A percentile compares a stretch with the other conserved stretches of the same genome.
These are phyloP conservation scores for Cryphonectria carpinicola DNA, from an alignment of 2,329 filamentous ascomycete genomes.

Conservation along the genomic window DNA sequence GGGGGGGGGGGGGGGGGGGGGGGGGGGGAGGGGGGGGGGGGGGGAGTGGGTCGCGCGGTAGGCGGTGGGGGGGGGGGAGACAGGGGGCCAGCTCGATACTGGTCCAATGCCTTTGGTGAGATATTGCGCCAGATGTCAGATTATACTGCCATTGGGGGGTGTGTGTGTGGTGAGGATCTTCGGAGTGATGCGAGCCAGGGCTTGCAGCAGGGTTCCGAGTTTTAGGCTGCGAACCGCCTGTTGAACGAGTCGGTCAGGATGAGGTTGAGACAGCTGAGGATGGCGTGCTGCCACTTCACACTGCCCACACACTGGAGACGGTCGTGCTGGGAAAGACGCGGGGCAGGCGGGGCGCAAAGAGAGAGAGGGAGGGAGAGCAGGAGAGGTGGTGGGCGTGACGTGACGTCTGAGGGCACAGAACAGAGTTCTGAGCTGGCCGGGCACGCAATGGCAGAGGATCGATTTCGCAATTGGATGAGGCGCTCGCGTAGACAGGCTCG, in stretches of 20 bases:
- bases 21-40: no score
- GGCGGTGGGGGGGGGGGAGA: conserved; percentile 2
- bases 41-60: conserved; percentile 12
- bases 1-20: no score
- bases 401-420: background rate
- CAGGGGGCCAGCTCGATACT: conserved; percentile 12
- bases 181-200: conserved; percentile 11
- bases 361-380: background rate
- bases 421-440: conserved; percentile 14
- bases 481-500: conserved; percentile 7
- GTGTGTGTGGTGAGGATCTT: no score
- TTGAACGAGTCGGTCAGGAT: conserved; percentile 6
- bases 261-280: conserved; percentile 26
- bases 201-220: conserved; percentile 8
- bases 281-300: conserved; percentile 22
- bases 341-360: conserved; percentile 2
- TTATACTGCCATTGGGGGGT: conserved; percentile 25
- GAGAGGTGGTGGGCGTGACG: conserved; percentile 4
- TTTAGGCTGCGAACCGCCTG: background rate
- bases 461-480: conserved; percentile 27
- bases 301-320: conserved; percentile 5
- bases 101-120: conserved; percentile 23
- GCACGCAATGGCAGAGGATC: conserved; percentile 26
- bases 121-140: conserved; percentile 24
- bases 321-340: background rate